Evolutionary conservation across 495 filamentous ascomycete genomes (phyloP).

Genomic region (Evansstolkia leycettana): DNA sequence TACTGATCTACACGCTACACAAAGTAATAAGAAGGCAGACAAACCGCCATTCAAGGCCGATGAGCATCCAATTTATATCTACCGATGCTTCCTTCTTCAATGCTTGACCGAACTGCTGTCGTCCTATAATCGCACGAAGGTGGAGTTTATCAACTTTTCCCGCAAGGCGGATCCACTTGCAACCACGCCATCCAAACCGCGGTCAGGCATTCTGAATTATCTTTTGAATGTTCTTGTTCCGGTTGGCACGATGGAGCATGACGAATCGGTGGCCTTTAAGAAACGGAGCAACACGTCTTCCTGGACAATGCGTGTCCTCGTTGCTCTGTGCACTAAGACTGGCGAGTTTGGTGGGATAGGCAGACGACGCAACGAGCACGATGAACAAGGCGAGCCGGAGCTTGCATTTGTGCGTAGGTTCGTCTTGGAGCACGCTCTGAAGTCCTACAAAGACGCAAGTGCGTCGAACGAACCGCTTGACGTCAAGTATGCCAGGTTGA

Average conservation of each 20-base stretch:
- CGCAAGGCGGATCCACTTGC: slow-evolving; percentile 71
- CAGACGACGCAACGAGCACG: slow-evolving; percentile 29
- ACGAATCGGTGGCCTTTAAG: slow-evolving; percentile 61
- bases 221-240: slow-evolving; percentile 78
- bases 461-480: slow-evolving; percentile 71
- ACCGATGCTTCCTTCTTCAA: slow-evolving; percentile 88
- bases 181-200: slow-evolving; percentile 84
- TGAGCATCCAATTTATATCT: slow-evolving; percentile 90
- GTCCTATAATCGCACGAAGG: slow-evolving; percentile 85
- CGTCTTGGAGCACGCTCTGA: slow-evolving; percentile 83
- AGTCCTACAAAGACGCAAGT: slow-evolving; percentile 83
- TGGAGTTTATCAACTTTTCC: slow-evolving; percentile 98
- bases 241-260: slow-evolving; percentile 57
- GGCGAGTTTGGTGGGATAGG: slow-evolving; percentile 46
- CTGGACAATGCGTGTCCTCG: slow-evolving; percentile 74
- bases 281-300: slow-evolving; percentile 75
- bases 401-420: slow-evolving; percentile 88
- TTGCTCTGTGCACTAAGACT: slow-evolving; percentile 78
- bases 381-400: slow-evolving; percentile 71
- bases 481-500: slow-evolving; percentile 71
- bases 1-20: slow-evolving; percentile 17
- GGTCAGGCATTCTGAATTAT: slow-evolving; percentile 87
- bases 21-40: slow-evolving; percentile 45
- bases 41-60: slow-evolving; percentile 82
- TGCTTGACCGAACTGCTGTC: slow-evolving; percentile 88